Percentiles rank a stretch among this genome's conserved stretches.
Evolutionary conservation across 106 monocot species (phyloP).

Genomic region (Platanthera guangdongensis): DNA sequence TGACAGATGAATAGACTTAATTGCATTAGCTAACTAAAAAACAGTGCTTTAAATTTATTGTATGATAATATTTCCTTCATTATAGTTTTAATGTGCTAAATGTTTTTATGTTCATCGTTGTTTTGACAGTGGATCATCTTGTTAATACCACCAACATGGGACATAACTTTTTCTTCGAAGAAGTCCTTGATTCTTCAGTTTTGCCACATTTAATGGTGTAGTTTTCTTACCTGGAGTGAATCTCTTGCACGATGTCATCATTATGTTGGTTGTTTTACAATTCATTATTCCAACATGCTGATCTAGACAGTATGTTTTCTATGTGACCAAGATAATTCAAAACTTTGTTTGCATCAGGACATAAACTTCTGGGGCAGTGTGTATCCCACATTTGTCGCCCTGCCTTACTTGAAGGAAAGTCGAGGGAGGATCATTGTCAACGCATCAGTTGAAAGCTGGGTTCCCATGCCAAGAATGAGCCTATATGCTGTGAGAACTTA

Average conservation of each 20-base stretch:
- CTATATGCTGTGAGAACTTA: conserved; percentile 27
- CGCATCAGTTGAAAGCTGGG: conserved; percentile 37
- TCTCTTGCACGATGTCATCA: neutral
- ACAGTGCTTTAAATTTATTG: too few species aligned
- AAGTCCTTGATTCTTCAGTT: conserved; percentile 38
- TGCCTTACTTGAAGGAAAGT: conserved; percentile 35
- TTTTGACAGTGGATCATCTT: conserved; percentile 56
- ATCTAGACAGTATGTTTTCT: too few species aligned
- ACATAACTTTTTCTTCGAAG: conserved; percentile 57
- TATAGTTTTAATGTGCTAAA: neutral
- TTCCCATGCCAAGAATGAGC: conserved; percentile 47
- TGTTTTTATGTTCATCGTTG: neutral
- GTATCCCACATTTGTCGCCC: conserved; percentile 32
- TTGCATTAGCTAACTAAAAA: too few species aligned
- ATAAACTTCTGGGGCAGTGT: conserved; percentile 45
- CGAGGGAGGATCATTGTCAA: conserved; percentile 32
- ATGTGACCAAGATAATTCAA: neutral
- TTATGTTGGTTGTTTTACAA: neutral
- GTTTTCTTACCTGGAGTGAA: neutral
- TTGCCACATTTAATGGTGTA: conserved; percentile 59
- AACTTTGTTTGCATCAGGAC: conserved; percentile 15
- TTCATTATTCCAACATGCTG: neutral
- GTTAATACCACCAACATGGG: conserved; percentile 65
- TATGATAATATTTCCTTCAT: too few species aligned
- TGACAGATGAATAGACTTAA: too few species aligned